These are phyloP conservation scores for Fusarium coffeatum DNA, from an alignment of 2,329 filamentous ascomycete genomes.

Conservation along the genomic window DNA sequence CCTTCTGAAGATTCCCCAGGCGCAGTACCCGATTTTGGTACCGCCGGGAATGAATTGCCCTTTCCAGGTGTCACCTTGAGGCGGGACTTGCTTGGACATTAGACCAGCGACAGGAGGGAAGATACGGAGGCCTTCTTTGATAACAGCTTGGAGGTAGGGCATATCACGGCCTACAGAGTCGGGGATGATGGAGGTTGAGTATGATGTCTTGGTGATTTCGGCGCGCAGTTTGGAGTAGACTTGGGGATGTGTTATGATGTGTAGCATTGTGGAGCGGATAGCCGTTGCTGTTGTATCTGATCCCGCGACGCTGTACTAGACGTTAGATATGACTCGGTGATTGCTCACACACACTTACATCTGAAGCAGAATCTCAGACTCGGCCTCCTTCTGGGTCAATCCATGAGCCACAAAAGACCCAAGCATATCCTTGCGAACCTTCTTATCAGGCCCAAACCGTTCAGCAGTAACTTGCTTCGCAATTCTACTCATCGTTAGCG, in stretches of 20 bases:
- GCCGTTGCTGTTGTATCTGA: constrained; percentile 68
- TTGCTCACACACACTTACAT: constrained; percentile 23
- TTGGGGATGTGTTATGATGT: constrained; percentile 62
- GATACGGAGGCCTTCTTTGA: constrained; percentile 60
- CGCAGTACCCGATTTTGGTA: constrained; percentile 50
- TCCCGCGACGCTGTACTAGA: constrained; percentile 58
- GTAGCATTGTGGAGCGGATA: constrained; percentile 64
- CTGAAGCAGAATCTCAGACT: constrained; percentile 45
- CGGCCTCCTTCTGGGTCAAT: constrained; percentile 42
- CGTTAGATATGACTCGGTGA: neutral
- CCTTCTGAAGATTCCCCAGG: constrained; percentile 51
- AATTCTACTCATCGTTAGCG: constrained; percentile 27
- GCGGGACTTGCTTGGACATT: constrained; percentile 52
- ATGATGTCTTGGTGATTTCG: constrained; percentile 38
- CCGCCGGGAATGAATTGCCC: constrained; percentile 50
- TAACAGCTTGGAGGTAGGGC: constrained; percentile 61
- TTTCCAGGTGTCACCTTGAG: constrained; percentile 48
- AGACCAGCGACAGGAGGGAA: constrained; percentile 52
- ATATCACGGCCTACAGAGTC: constrained; percentile 52
- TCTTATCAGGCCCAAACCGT: constrained; percentile 44
- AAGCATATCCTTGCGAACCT: constrained; percentile 48
- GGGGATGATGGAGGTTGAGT: constrained; percentile 44
- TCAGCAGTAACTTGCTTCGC: constrained; percentile 47
- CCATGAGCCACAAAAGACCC: constrained; percentile 49
- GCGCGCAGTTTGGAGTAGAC: constrained; percentile 58